Evolutionary conservation across 371 early-diverging fungal species (phyloP), one percentile per base, ranked within the genome.

Genomic region (Saksenaea oblongispora): DNA sequence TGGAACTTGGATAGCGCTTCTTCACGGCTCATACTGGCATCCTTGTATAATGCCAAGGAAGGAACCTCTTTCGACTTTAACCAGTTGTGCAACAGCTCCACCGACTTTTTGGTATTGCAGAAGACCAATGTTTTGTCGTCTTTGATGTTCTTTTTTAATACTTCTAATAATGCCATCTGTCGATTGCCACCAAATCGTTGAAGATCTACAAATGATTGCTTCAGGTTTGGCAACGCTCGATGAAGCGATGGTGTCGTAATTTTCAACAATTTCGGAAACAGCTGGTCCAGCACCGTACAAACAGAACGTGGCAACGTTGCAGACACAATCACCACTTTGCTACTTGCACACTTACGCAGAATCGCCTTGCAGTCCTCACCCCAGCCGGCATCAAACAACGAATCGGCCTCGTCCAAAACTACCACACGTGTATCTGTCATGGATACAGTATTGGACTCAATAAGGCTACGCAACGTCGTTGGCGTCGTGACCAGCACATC

Each of bases 321-420:
- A 2, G 92, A 90, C 10, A 94, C 92, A 59, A 93, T 73, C 11
- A 84, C 78, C 24, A 84, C 73, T 31, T 82, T 77, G 31, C 62
- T 67, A 5, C 70, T 18, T 15, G 61, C 71, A 51, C 70, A 61
- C 27, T 44, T 59, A 28, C 47, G 41, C 28, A 75, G 61, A 26
- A 78, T 72, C 8, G 63, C 42, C 41, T 65, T 47, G 39, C 83
- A 77, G 42, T 93, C 93, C 1, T 87, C 80, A 31, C 83, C 87
- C 77, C 94, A 95, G 26, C 90, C 90, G 24, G 84, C 82, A 75
- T 93, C 94, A 77, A 95, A 91, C 76, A 97, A 74, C 0, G 96
- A 91, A 75, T 97, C 98, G 0, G 95, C 96, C 79, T 97, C 98
- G 70, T 97, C 98, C 17, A 96, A 85, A 5, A 94, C 89, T 26